These are phyloP conservation scores for Suzukiozyma palmioleophila DNA, from an alignment of 1,139 yeast species.

Conservation along the genomic window DNA sequence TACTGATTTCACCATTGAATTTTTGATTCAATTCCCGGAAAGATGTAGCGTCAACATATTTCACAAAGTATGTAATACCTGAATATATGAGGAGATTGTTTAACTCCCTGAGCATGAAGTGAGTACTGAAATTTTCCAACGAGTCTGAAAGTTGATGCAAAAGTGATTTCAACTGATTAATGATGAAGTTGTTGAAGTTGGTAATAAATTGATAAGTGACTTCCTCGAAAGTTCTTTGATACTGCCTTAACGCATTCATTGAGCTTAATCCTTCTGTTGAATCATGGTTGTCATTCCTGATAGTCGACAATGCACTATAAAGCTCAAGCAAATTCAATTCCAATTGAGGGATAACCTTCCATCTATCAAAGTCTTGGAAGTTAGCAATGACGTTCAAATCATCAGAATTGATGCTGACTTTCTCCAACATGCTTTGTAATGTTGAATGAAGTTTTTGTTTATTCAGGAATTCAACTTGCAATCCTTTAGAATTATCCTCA, in stretches of 20 bases:
- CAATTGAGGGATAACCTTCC: slow-evolving; percentile 40
- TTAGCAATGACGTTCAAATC: slow-evolving; percentile 47
- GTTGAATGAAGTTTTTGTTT: slow-evolving; percentile 71
- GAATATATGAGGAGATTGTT: slow-evolving; percentile 49
- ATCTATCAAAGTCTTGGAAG: slow-evolving; percentile 47
- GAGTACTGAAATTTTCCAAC: slow-evolving; percentile 21
- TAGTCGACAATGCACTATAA: slow-evolving; percentile 60
- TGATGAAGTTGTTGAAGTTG: slow-evolving; percentile 44
- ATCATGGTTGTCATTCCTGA: slow-evolving; percentile 33
- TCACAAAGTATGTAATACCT: slow-evolving; percentile 63
- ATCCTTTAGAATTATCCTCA: slow-evolving; percentile 74
- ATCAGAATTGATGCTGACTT: slow-evolving; percentile 59
- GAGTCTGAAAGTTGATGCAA: slow-evolving; percentile 25
- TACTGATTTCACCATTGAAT: slow-evolving; percentile 22
- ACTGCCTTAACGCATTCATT: slow-evolving; percentile 73
- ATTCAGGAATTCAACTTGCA: slow-evolving; percentile 81
- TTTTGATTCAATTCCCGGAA: slow-evolving; percentile 25
- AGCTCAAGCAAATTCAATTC: slow-evolving; percentile 60
- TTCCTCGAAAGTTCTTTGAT: slow-evolving; percentile 55
- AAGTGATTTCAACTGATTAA: slow-evolving; percentile 35
- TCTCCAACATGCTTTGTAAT: slow-evolving; percentile 59
- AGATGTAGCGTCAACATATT: slow-evolving; percentile 44
- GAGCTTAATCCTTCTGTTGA: slow-evolving; percentile 51
- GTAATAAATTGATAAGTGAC: slow-evolving; percentile 51
- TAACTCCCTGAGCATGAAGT: slow-evolving; percentile 27